Evolutionary conservation across 352 stramenopile genomes (phyloP), one percentile per base, ranked within the genome.

Genomic region (Globisporangium radiosum): DNA sequence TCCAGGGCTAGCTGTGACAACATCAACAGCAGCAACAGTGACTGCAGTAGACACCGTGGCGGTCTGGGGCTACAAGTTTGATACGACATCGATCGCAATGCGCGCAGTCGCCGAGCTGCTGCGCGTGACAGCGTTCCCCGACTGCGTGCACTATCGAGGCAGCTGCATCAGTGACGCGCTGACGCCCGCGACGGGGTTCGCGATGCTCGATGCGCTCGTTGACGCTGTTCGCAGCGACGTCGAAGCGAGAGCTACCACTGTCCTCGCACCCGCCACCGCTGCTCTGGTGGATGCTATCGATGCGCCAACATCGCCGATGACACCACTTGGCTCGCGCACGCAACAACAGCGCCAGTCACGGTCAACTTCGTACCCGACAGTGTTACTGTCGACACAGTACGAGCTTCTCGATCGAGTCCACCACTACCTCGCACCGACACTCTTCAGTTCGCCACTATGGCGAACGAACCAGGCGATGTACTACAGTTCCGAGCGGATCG

Each of bases 1-100:
- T 51, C 25, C 11, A 44, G 2, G 47, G 25, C 25, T 3, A 33
- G 25, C 25, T 33, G 25, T 33, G 25, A 2, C 25, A 33, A 33
- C 25, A 33, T 33, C 7, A 25, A 11, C 3, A 51, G 7, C 9
- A 55, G 37, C 38, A 45, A 25, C 19, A 40, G 7, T 5, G 36
- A 11, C 44, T n/a, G 1, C 54, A 19, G 11, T 47, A 37, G n/a
- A 39, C 7, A 33, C 55, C 5, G 33, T 8, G 42, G 44, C 13
- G 44, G 43, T 42, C 33, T 62, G 49, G 57, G 50, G 11, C 19
- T 63, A 63, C 58, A 63, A 63, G 42, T 59, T 42, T 49, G 58
- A 63, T 17, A 63, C 58, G 13, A 59, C 58, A 9, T 63, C 58
- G 14, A 15, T 63, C 49, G 40, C 10, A 1, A 59, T 59, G 13